Evolutionary conservation across 1,284 basidiomycete species (phyloP).

Genomic region (Abortiporus biennis): DNA sequence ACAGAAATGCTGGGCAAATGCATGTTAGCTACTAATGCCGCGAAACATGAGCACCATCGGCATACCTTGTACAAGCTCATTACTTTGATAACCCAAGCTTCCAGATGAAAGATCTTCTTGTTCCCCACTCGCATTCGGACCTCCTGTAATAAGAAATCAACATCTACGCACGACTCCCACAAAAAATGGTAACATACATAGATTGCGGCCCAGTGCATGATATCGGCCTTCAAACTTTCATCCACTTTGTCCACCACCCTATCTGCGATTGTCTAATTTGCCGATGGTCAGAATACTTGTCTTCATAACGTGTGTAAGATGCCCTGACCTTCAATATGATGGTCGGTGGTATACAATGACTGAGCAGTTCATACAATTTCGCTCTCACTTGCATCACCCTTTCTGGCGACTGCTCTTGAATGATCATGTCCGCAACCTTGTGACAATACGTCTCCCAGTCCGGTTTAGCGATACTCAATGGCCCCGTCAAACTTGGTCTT

Average conservation of each 20-base stretch:
- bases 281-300: conserved; percentile 6
- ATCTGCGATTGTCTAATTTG: conserved; percentile 78
- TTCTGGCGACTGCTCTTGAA: conserved; percentile 90
- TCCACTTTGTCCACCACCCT: conserved; percentile 84
- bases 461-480: conserved; percentile 84
- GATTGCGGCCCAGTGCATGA: conserved; percentile 95
- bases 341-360: conserved; percentile 97
- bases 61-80: conserved; percentile 74
- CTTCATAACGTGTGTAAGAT: not conserved
- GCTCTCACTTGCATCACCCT: conserved; percentile 87
- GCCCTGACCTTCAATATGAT: conserved; percentile 76
- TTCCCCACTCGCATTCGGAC: conserved; percentile 83
- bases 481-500: conserved; percentile 66
- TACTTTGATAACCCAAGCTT: conserved; percentile 86
- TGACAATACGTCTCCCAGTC: conserved; percentile 99
- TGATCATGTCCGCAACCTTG: conserved; percentile 89
- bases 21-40: conserved; percentile 18
- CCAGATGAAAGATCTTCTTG: conserved; percentile 95
- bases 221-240: conserved; percentile 81
- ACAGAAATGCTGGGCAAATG: conserved; percentile 34
- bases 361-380: conserved; percentile 94
- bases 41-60: not conserved
- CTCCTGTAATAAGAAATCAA: conserved; percentile 48
- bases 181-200: conserved; percentile 57
- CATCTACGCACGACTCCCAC: not conserved